Percentiles rank a stretch among this genome's conserved stretches.
Conservation (phyloP, 345 rosid species). For the Tarenaya hassleriana region DNA sequence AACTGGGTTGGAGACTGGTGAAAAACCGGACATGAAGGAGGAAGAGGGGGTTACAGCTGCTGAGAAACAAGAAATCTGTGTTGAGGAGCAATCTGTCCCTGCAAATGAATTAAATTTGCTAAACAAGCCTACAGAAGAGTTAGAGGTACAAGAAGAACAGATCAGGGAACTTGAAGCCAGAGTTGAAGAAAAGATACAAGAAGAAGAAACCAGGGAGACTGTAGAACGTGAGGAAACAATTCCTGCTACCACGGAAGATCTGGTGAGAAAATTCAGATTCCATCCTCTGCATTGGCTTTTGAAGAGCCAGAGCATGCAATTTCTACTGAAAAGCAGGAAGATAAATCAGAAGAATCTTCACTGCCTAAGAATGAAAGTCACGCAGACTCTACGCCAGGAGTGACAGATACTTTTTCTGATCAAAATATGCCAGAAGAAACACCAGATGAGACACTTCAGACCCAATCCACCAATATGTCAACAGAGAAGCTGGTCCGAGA, state of each 20-base stretch:
- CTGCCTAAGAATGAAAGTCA: neutral
- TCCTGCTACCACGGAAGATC: constrained; percentile 18
- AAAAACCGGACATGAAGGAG: neutral
- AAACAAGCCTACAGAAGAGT: constrained; percentile 18
- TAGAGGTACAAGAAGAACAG: constrained; percentile 1
- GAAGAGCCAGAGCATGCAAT: constrained; percentile 18
- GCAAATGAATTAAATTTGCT: constrained; percentile 1
- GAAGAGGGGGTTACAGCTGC: neutral
- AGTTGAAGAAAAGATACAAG: constrained; percentile 10
- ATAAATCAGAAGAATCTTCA: constrained; percentile 16
- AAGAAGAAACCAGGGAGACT: constrained; percentile 16
- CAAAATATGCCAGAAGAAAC: constrained; percentile 9
- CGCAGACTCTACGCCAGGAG: neutral
- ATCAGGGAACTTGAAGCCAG: constrained; percentile 9
- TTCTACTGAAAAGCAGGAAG: constrained; percentile 21
- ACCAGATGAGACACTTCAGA: too few relatives aligned
- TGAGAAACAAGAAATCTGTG: constrained; percentile 8
- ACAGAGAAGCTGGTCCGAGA: too few relatives aligned
- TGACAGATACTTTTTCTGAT: constrained; percentile 2
- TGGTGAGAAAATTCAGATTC: constrained; percentile 21
- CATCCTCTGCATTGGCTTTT: constrained; percentile 21
- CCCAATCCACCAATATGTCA: too few relatives aligned
- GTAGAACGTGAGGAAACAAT: constrained; percentile 24
- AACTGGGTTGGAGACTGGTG: too few relatives aligned
- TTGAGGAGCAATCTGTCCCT: neutral